phyloP scores from a whole-genome alignment of 257 asterid species.

The Solanum chiquidenum region DNA sequence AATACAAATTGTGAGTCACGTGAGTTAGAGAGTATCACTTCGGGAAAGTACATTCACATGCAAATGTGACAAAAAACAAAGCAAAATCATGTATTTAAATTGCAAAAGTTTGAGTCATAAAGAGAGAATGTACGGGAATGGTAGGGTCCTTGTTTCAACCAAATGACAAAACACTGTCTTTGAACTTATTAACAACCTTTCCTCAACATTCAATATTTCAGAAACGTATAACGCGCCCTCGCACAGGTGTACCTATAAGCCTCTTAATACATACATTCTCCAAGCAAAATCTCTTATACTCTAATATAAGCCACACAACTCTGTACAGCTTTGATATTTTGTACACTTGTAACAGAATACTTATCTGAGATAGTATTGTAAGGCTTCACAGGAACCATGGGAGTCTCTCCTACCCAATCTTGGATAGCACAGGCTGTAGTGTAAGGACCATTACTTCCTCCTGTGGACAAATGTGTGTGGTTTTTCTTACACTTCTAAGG shows the following conservation, averaged over 20 bases:
- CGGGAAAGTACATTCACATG: conserved; percentile 63
- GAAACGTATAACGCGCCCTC: not conserved
- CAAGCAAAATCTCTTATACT: not conserved
- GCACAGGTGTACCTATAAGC: not conserved
- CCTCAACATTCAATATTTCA: not conserved
- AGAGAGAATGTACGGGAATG: conserved; percentile 1
- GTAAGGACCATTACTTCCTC: not conserved
- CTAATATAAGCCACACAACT: not conserved
- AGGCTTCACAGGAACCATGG: not conserved
- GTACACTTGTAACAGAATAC: not conserved
- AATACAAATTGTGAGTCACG: conserved; percentile 21
- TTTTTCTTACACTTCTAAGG: not conserved
- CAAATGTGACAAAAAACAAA: conserved; percentile 34
- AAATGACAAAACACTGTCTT: not conserved
- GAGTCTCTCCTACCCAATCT: not conserved
- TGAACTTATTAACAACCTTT: not conserved
- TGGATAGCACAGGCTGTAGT: not conserved
- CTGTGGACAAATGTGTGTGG: not conserved
- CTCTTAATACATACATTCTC: not conserved
- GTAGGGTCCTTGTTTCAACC: not conserved
- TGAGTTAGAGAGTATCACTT: conserved; percentile 24
- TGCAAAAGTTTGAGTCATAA: conserved; percentile 20
- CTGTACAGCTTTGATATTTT: not conserved
- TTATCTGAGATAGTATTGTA: not conserved
- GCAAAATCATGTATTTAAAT: conserved; percentile 22